These are phyloP conservation scores for Oryza australiensis DNA, from an alignment of 176 grass and related monocot species.

Conservation along the genomic window DNA sequence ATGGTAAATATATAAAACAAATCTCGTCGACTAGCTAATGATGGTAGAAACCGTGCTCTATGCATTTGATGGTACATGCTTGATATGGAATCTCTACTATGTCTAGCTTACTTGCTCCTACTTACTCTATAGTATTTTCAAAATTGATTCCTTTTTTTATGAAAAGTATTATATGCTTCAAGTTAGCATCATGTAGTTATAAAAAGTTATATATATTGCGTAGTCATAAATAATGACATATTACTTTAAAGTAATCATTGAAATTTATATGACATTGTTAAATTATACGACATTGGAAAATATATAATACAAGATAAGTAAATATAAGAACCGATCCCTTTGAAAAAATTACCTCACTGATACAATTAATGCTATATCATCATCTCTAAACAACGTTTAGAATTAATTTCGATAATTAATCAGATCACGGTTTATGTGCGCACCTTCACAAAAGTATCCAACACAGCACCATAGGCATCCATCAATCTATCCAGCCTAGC, in stretches of 20 bases:
- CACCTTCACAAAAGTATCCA: no score
- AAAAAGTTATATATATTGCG: background rate
- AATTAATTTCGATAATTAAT: no score
- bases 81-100: background rate
- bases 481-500: no score
- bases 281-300: background rate
- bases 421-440: no score
- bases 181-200: background rate
- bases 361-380: no score
- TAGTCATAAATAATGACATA: background rate
- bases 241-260: background rate
- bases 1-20: no score
- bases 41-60: background rate
- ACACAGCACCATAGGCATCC: no score
- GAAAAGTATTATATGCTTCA: no score
- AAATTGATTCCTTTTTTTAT: background rate
- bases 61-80: background rate
- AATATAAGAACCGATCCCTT: no score
- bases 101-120: background rate
- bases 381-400: no score
- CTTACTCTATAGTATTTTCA: background rate
- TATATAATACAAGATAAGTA: background rate
- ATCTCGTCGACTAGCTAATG: background rate
- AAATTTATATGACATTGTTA: background rate
- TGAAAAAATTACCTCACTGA: no score